Evolutionary conservation across 2,329 filamentous ascomycete genomes (phyloP).

Genomic region (Periconia digitata): DNA sequence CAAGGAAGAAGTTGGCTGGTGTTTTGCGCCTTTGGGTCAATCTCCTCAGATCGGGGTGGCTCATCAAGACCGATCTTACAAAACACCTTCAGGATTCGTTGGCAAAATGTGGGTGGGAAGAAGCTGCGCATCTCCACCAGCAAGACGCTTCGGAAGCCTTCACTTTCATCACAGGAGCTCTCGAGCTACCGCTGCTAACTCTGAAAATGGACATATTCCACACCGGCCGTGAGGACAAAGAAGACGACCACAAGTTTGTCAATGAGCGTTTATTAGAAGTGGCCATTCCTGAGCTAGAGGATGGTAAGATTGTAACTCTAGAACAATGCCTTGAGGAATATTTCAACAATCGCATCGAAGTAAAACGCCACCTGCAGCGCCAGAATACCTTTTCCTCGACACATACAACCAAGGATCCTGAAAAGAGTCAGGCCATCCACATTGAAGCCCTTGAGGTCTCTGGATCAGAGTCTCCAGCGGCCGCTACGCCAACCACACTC

Average conservation of each 20-base stretch:
- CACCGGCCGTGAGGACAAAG: slow-evolving; percentile 77
- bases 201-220: slow-evolving; percentile 95
- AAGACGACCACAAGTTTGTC: slow-evolving; percentile 91
- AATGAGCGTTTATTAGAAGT: slow-evolving; percentile 90
- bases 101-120: slow-evolving; percentile 84
- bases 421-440: slow-evolving; percentile 44
- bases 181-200: slow-evolving; percentile 84
- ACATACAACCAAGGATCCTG: slow-evolving; percentile 32
- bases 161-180: slow-evolving; percentile 86
- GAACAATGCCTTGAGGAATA: slow-evolving; percentile 93
- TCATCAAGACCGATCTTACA: slow-evolving; percentile 85
- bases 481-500: slow-evolving; percentile 33
- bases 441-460: slow-evolving; percentile 48
- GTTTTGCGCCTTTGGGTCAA: slow-evolving; percentile 91
- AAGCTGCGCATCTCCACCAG: slow-evolving; percentile 74
- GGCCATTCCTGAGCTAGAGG: slow-evolving; percentile 74
- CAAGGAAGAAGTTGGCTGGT: slow-evolving; percentile 71
- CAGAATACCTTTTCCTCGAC: slow-evolving; percentile 60
- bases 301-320: slow-evolving; percentile 71
- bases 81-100: slow-evolving; percentile 79
- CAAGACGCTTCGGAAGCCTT: slow-evolving; percentile 97
- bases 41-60: slow-evolving; percentile 77
- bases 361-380: slow-evolving; percentile 72
- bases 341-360: slow-evolving; percentile 92
- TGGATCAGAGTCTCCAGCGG: slow-evolving; percentile 36